phyloP scores from a whole-genome alignment of 345 rosid species.

The Isatis tinctoria region DNA sequence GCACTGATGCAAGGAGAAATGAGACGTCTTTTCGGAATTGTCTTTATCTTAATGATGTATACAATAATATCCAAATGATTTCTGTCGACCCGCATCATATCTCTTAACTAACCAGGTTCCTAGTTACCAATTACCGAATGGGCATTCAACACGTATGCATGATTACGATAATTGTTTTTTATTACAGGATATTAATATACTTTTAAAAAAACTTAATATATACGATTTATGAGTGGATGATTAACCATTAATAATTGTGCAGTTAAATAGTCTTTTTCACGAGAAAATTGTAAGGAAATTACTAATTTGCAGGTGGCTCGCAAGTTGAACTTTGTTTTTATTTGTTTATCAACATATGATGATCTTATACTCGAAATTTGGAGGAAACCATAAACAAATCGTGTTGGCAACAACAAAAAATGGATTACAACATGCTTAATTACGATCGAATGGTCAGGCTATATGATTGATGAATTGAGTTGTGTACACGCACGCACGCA shows the following conservation, averaged over 20 bases:
- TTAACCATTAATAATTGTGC: constrained; percentile 14
- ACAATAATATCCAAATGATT: constrained; percentile 17
- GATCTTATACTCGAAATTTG: neutral
- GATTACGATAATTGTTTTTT: neutral
- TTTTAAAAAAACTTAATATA: neutral
- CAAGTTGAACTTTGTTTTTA: neutral
- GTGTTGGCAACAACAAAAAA: neutral
- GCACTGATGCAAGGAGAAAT: neutral
- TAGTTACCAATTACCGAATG: constrained; percentile 8
- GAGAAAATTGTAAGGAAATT: neutral
- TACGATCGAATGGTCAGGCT: neutral
- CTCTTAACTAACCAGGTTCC: constrained; percentile 20
- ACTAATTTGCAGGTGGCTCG: constrained; percentile 7
- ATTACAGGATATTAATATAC: neutral
- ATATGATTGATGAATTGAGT: neutral
- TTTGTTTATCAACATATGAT: constrained; percentile 12
- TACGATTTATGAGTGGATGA: neutral
- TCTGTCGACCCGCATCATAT: constrained; percentile 3
- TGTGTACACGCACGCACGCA: neutral
- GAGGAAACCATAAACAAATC: neutral
- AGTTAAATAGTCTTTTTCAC: constrained; percentile 9
- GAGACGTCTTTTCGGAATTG: neutral
- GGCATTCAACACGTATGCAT: constrained; percentile 10
- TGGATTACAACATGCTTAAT: neutral
- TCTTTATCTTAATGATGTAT: constrained; percentile 18